Conservation (phyloP, 495 filamentous ascomycete genomes). For the Hypoxylon perforatum region DNA sequence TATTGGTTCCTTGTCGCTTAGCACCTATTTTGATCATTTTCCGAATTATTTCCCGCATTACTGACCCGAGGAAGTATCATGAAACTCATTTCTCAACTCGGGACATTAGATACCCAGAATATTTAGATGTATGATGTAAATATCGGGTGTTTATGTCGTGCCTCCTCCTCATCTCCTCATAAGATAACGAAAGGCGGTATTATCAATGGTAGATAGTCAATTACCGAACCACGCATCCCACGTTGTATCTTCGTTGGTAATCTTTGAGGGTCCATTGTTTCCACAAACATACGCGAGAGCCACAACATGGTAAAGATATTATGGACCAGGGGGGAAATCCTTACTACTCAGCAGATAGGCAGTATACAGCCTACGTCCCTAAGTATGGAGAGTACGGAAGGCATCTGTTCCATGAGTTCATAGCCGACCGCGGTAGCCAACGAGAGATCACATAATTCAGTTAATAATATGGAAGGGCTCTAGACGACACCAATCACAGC, state of each 20-base stretch:
- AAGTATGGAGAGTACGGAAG: conserved; percentile 1
- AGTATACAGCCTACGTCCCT: neutral
- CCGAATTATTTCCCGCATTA: too few species aligned
- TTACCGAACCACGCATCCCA: neutral
- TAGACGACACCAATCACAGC: neutral
- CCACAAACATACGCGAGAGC: neutral
- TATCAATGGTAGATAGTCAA: neutral
- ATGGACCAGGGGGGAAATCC: neutral
- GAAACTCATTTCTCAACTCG: too few species aligned
- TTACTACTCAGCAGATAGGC: neutral
- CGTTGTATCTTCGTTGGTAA: neutral
- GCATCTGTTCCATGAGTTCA: neutral
- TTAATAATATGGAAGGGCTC: conserved; percentile 8
- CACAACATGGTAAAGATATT: neutral
- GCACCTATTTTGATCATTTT: too few species aligned
- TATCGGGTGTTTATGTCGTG: too few species aligned
- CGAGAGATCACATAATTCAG: conserved; percentile 13
- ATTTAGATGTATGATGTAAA: too few species aligned
- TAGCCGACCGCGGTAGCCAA: conserved; percentile 18
- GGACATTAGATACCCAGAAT: too few species aligned
- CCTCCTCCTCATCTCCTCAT: too few species aligned
- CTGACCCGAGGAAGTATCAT: too few species aligned
- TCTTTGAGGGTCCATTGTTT: too few species aligned
- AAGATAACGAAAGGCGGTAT: neutral
- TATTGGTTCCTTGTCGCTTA: too few species aligned